phyloP scores from a whole-genome alignment of 164 flowering plant species.

The Vitis cinerea region DNA sequence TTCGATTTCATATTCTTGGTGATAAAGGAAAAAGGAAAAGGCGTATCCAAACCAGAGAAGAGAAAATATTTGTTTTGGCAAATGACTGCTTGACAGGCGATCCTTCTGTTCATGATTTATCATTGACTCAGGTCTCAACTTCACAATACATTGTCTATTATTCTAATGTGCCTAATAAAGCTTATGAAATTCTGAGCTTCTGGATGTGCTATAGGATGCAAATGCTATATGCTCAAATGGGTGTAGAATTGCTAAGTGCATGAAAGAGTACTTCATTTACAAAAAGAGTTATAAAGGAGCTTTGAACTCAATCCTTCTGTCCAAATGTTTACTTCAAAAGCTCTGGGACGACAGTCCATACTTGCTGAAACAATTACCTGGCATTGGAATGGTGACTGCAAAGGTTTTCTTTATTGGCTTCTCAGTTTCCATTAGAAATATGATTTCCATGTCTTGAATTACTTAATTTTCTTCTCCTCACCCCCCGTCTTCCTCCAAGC shows the following conservation, averaged over 20 bases:
- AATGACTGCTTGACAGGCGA: constrained; percentile 98
- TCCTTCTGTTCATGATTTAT: constrained; percentile 82
- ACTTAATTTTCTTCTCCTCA: not conserved
- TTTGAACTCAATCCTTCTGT: constrained; percentile 58
- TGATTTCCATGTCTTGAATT: not conserved
- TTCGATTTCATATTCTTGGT: constrained; percentile 79
- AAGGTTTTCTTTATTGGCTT: constrained; percentile 50
- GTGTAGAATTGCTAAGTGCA: constrained; percentile 86
- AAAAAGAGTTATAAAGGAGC: constrained; percentile 79
- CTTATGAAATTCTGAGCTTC: constrained; percentile 3
- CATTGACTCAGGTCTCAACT: constrained; percentile 73
- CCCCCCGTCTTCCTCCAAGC: not conserved
- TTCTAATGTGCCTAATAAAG: not conserved
- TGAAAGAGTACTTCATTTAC: constrained; percentile 87
- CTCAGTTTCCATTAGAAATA: not conserved
- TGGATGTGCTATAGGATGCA: constrained; percentile 54
- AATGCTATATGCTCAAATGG: constrained; percentile 88
- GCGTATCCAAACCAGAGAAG: constrained; percentile 94
- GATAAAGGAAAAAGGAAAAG: constrained; percentile 85
- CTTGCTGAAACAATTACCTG: constrained; percentile 90
- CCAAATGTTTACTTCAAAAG: constrained; percentile 83
- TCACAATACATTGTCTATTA: not conserved
- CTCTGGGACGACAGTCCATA: constrained; percentile 96
- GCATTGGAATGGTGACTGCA: constrained; percentile 98
- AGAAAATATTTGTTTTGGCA: constrained; percentile 85